Conservation (phyloP, 1,284 basidiomycete genomes). For the Sanguinoderma infundibulare region DNA sequence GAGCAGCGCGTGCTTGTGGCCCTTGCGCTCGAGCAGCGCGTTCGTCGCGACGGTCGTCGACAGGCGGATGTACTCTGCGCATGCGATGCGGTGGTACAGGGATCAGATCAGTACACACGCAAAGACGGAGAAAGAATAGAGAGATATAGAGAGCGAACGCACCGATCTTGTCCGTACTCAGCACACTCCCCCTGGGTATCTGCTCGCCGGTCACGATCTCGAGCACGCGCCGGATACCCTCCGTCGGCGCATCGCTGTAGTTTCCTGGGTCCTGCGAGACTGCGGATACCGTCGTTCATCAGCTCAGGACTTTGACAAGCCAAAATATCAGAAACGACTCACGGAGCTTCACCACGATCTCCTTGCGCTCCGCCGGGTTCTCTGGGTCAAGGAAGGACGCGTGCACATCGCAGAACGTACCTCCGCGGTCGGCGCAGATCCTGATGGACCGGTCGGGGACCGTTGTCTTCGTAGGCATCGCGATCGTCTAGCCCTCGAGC, state of each 20-base stretch:
- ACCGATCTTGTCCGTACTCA: conserved; percentile 88
- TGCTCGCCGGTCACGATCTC: conserved; percentile 74
- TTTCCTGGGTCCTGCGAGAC: conserved; percentile 88
- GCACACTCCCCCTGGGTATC: conserved; percentile 68
- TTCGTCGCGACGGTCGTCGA: conserved; percentile 98
- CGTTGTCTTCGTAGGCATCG: conserved; percentile 16
- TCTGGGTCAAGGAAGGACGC: conserved; percentile 79
- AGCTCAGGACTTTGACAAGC: too few relatives aligned
- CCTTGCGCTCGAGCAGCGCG: conserved; percentile 93
- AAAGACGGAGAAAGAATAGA: background rate
- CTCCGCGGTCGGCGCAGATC: conserved; percentile 66
- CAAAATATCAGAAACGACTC: conserved; percentile 39
- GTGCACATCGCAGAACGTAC: conserved; percentile 84
- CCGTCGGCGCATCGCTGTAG: conserved; percentile 93
- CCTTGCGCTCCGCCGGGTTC: conserved; percentile 61
- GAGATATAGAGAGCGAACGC: background rate
- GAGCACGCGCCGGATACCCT: conserved; percentile 91
- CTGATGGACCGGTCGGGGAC: conserved; percentile 65
- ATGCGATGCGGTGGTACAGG: background rate
- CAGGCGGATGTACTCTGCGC: conserved; percentile 85
- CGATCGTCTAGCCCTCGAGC: background rate
- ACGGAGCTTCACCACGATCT: conserved; percentile 84
- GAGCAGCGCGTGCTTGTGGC: conserved; percentile 88
- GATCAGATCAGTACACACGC: background rate
- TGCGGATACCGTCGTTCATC: conserved; percentile 32